Evolutionary conservation across 768 basidiomycete species (phyloP), one percentile per base, ranked within the genome.

Genomic region (Mycena albidolilacea): DNA sequence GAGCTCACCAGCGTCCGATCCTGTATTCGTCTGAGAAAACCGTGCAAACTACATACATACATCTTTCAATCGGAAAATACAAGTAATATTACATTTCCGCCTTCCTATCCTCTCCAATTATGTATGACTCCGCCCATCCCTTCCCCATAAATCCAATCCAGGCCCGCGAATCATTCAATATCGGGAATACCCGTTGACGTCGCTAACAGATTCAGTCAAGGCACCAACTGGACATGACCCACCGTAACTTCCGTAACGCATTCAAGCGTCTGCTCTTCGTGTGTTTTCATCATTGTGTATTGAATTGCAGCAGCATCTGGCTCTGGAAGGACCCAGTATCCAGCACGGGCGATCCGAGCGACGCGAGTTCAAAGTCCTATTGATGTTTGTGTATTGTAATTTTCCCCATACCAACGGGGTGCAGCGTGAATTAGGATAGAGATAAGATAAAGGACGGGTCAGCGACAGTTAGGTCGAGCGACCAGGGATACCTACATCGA

Each of bases 401-500:
- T 54, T 74, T 74, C 48, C 46, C 65, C 64, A 43, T 15, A 68
- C 57, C 57, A 30, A 21, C 44, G 41, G 60, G 60, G 67, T 17
- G 63, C 50, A 60, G 30, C 4, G 30, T 67, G 69, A 10, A 62
- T 69, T 65, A 62, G 41, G 43, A 68, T 71, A 69, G 21, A 41
- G 55, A 63, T 77, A 71, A 71, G 64, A 72, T 70, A 72, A 64
- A 64, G 19, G 44, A 48, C 44, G 46, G 39, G 67, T 75, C 69
- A 75, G 74, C 71, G 52, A 57, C 59, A 61, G 62, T 76, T 60
- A 78, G 77, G 75, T 78, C 74, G 70, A 58, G 70, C 63, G 79
- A 78, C 79, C 79, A 68, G 43, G 70, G 73, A 77, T 64, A 87
- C 90, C 80, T 82, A 91, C 90, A 79, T 91, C 90, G 66, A 91